Evolutionary conservation across 139 green algal genomes (phyloP).

Genomic region (Chlorella sp.): DNA sequence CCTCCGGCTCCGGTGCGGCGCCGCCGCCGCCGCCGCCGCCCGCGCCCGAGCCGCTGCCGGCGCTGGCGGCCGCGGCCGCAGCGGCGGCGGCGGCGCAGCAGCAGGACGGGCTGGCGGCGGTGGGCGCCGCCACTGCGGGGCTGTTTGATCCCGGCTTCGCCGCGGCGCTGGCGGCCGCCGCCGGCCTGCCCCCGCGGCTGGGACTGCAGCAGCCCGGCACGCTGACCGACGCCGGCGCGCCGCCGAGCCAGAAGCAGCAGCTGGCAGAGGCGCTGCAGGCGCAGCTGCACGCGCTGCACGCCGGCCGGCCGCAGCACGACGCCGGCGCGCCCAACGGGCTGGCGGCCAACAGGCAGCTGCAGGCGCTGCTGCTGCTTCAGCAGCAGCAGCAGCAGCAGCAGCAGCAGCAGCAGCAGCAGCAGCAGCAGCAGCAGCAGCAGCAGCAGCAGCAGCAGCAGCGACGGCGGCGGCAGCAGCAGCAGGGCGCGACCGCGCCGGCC

Average conservation of each 20-base stretch:
- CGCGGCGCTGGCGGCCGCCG: too few species aligned
- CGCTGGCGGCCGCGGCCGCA: neutral
- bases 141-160: too few species aligned
- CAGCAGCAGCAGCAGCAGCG: neutral
- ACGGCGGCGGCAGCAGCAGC: neutral
- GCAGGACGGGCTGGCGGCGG: neutral
- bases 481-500: neutral
- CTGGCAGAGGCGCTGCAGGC: constrained; percentile 13
- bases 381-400: constrained; percentile 6
- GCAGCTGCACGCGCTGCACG: constrained; percentile 6
- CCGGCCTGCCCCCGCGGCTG: neutral
- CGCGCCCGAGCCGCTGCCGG: neutral
- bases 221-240: neutral
- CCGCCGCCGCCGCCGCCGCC: neutral
- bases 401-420: neutral
- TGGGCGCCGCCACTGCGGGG: neutral
- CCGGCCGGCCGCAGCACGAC: neutral
- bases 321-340: neutral
- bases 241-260: neutral
- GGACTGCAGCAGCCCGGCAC: neutral
- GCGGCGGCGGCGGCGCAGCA: neutral
- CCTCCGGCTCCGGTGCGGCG: neutral
- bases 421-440: constrained; percentile 17
- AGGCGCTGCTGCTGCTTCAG: neutral
- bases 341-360: neutral